Conservation (phyloP, 805 yeast species). For the Candida alai region DNA sequence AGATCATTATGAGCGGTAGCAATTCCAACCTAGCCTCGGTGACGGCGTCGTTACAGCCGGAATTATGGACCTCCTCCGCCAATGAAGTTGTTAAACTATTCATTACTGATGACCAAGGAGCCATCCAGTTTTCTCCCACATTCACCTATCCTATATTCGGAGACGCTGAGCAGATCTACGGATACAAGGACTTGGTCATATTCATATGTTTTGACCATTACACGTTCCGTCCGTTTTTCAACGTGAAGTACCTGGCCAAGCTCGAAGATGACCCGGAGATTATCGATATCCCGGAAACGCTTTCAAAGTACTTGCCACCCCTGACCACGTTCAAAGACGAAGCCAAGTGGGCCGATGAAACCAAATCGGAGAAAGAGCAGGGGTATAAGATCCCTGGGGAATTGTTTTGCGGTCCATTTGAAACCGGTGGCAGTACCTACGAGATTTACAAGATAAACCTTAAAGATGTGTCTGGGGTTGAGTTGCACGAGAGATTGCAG, state of each 20-base stretch:
- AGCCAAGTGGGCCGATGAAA: constrained; percentile 57
- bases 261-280: constrained; percentile 50
- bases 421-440: constrained; percentile 32
- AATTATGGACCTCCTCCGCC: constrained; percentile 70
- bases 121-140: constrained; percentile 60
- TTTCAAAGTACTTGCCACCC: constrained; percentile 60
- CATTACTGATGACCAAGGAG: constrained; percentile 53
- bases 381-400: constrained; percentile 41
- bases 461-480: constrained; percentile 38
- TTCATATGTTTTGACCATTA: constrained; percentile 66
- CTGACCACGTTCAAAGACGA: constrained; percentile 62
- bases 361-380: constrained; percentile 43
- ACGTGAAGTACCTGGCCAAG: constrained; percentile 52
- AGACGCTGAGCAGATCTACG: constrained; percentile 83
- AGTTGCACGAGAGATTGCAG: constrained; percentile 67
- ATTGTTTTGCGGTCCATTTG: constrained; percentile 23
- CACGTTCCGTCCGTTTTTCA: constrained; percentile 70
- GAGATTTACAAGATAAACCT: constrained; percentile 51
- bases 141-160: constrained; percentile 95
- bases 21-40: constrained; percentile 1
- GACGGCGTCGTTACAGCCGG: constrained; percentile 49
- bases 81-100: constrained; percentile 61
- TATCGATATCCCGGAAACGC: constrained; percentile 53
- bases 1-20: not conserved
- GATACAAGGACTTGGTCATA: constrained; percentile 68